These are phyloP conservation scores for Penicillium brasilianum DNA, from an alignment of 2,329 filamentous ascomycete species.

Conservation along the genomic window DNA sequence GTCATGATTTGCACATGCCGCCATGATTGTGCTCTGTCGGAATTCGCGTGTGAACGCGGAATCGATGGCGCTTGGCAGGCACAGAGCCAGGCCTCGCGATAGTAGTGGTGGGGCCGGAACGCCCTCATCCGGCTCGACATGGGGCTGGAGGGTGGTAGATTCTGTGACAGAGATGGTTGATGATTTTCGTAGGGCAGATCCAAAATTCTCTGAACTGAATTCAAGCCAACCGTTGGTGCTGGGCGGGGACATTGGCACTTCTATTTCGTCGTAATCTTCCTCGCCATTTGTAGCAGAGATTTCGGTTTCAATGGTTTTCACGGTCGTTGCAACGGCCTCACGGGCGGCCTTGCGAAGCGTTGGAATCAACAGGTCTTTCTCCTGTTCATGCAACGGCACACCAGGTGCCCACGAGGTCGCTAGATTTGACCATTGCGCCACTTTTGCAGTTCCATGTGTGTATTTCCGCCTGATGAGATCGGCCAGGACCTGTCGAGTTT, in stretches of 20 bases:
- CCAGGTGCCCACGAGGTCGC: slow-evolving; percentile 48
- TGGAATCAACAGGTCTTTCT: slow-evolving; percentile 49
- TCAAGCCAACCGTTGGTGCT: slow-evolving; percentile 29
- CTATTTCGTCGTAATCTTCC: slow-evolving; percentile 20
- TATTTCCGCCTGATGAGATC: slow-evolving; percentile 47
- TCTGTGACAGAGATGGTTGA: slow-evolving; percentile 51
- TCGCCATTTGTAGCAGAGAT: slow-evolving; percentile 42
- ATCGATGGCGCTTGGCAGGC: slow-evolving; percentile 40
- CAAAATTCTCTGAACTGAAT: slow-evolving; percentile 33
- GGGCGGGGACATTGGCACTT: slow-evolving; percentile 16
- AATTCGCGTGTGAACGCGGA: slow-evolving; percentile 42
- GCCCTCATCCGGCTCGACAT: slow-evolving; percentile 30
- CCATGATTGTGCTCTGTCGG: slow-evolving; percentile 42
- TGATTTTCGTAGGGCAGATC: slow-evolving; percentile 39
- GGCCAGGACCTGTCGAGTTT: slow-evolving; percentile 39
- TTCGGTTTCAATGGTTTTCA: slow-evolving; percentile 48
- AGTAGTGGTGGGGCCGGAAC: slow-evolving; percentile 42
- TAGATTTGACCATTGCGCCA: slow-evolving; percentile 46
- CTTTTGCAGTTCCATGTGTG: slow-evolving; percentile 44
- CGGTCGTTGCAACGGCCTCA: slow-evolving; percentile 46
- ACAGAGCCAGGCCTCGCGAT: slow-evolving; percentile 44
- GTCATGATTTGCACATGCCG: slow-evolving; percentile 46
- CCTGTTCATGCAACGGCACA: slow-evolving; percentile 42
- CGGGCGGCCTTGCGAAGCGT: slow-evolving; percentile 49
- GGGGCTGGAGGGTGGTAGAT: slow-evolving; percentile 44